phyloP scores from a whole-genome alignment of 2,329 filamentous ascomycete species.

The Talaromyces sp. region DNA sequence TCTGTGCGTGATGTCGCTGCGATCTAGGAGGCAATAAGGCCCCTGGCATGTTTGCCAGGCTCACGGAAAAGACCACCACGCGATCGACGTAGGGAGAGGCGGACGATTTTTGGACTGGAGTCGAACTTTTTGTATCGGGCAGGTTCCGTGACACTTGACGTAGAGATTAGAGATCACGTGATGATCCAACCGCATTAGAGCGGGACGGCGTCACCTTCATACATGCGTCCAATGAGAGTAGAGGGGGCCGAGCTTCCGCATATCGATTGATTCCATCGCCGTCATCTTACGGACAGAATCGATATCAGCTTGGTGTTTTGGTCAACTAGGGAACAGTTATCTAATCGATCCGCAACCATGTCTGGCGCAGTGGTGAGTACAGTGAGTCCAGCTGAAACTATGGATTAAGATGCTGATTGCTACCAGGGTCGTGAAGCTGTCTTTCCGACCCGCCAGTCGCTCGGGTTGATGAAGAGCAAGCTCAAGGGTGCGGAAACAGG shows the following conservation, averaged over 20 bases:
- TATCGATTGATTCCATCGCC: constrained; percentile 12
- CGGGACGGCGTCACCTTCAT: constrained; percentile 11
- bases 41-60: constrained; percentile 45
- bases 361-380: constrained; percentile 37
- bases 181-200: constrained; percentile 11
- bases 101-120: constrained; percentile 22
- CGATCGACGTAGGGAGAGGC: constrained; percentile 25
- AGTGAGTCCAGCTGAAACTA: constrained; percentile 16
- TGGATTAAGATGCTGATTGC: constrained; percentile 19
- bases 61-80: constrained; percentile 32
- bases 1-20: constrained; percentile 40
- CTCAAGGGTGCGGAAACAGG: constrained; percentile 89
- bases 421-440: constrained; percentile 85
- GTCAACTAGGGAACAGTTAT: background rate
- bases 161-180: constrained; percentile 10
- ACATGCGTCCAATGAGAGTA: constrained; percentile 9
- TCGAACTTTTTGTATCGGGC: constrained; percentile 17
- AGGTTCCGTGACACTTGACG: constrained; percentile 5
- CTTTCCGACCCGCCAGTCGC: constrained; percentile 94
- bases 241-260: constrained; percentile 19
- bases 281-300: constrained; percentile 13
- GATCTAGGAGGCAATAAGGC: constrained; percentile 45
- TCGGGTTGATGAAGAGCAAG: constrained; percentile 96
- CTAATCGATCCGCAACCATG: constrained; percentile 31
- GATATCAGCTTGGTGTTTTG: background rate